These are phyloP conservation scores for Eucalyptus regnans DNA, from an alignment of 345 rosid genomes.

Conservation along the genomic window DNA sequence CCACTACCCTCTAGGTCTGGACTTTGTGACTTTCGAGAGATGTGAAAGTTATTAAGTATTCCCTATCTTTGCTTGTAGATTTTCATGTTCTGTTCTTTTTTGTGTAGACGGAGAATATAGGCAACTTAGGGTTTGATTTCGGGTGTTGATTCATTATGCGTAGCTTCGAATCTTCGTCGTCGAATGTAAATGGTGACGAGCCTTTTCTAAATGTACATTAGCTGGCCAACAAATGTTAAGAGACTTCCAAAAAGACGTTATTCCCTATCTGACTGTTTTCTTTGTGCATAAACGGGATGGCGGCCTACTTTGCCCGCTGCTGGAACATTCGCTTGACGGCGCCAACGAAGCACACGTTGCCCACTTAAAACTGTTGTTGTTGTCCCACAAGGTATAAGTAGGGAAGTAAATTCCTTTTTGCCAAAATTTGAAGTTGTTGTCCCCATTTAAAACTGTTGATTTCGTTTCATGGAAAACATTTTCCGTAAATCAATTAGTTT, in stretches of 20 bases:
- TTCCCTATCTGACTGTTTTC: rapidly evolving
- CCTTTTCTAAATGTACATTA: too few relatives aligned
- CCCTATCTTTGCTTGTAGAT: not conserved
- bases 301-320: too few relatives aligned
- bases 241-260: too few relatives aligned
- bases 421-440: not conserved
- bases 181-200: not conserved
- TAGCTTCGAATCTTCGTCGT: not conserved
- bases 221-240: too few relatives aligned
- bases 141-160: not conserved
- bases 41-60: not conserved
- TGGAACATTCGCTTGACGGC: rapidly evolving
- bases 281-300: too few relatives aligned
- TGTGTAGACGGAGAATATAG: not conserved
- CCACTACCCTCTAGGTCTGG: not conserved
- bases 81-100: not conserved
- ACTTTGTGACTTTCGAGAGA: not conserved
- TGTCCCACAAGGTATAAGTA: too few relatives aligned
- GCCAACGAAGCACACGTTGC: too few relatives aligned
- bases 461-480: not conserved
- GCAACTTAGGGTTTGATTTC: not conserved
- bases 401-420: not conserved
- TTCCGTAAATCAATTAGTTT: not conserved
- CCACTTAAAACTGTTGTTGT: too few relatives aligned
- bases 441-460: not conserved